A percentile compares a stretch with the other conserved stretches of the same genome.
Evolutionary conservation across 306 rosid genomes (phyloP).

Genomic region (Gillenia trifoliata): DNA sequence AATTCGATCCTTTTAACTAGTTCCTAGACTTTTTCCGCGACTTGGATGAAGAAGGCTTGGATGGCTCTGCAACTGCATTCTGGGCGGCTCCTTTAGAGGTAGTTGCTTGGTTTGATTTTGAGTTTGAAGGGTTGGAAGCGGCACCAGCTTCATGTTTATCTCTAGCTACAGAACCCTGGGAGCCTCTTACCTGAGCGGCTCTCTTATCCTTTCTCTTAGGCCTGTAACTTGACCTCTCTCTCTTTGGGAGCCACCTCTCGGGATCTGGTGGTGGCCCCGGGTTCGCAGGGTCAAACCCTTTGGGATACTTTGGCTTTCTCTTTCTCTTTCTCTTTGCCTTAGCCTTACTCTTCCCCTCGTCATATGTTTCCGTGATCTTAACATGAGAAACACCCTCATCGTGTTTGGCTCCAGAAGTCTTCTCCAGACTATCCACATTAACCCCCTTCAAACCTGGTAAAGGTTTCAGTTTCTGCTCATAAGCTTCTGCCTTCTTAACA

Average conservation of each 20-base stretch:
- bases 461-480: slow-evolving; percentile 75
- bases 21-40: slow-evolving; percentile 89
- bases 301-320: slow-evolving; percentile 97
- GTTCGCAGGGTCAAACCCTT: slow-evolving; percentile 90
- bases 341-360: slow-evolving; percentile 70
- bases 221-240: slow-evolving; percentile 90
- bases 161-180: slow-evolving; percentile 86
- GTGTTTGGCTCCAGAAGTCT: slow-evolving; percentile 76
- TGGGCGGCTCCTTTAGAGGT: slow-evolving; percentile 59
- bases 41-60: slow-evolving; percentile 60
- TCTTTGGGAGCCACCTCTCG: slow-evolving; percentile 97
- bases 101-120: slow-evolving; percentile 58
- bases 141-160: slow-evolving; percentile 63
- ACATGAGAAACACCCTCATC: slow-evolving; percentile 46
- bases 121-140: slow-evolving; percentile 44
- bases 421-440: slow-evolving; percentile 83
- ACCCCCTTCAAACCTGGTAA: slow-evolving; percentile 77
- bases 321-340: slow-evolving; percentile 90
- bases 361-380: slow-evolving; percentile 45
- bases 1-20: slow-evolving; percentile 16
- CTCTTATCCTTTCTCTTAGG: slow-evolving; percentile 98
- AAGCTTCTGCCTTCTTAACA: slow-evolving; percentile 79
- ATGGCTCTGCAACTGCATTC: slow-evolving; percentile 45
- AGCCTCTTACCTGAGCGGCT: slow-evolving; percentile 97
- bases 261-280: slow-evolving; percentile 99